Conservation (phyloP, 2,329 filamentous ascomycete species). For the Cytospora paraplurivora region DNA sequence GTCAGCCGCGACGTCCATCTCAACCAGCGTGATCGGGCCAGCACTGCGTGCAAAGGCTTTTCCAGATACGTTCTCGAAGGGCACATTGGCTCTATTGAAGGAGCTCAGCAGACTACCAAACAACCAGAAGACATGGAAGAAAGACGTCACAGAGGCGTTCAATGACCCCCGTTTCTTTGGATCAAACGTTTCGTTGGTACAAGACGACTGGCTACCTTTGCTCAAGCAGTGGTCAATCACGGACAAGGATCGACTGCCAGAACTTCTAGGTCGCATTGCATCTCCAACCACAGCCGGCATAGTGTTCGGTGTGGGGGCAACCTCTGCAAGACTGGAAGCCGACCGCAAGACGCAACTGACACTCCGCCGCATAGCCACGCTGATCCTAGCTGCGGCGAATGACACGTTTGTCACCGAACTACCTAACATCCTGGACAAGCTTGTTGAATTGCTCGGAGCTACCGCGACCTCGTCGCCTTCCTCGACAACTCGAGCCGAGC, state of each 20-base stretch:
- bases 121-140: constrained; percentile 88
- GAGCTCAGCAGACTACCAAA: constrained; percentile 77
- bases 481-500: constrained; percentile 82
- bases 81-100: constrained; percentile 71
- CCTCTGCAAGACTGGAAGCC: constrained; percentile 89
- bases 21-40: constrained; percentile 78
- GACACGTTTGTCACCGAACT: constrained; percentile 83
- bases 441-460: constrained; percentile 83
- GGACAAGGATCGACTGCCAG: constrained; percentile 86
- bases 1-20: constrained; percentile 77
- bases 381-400: constrained; percentile 74
- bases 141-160: constrained; percentile 88
- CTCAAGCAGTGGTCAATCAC: constrained; percentile 80
- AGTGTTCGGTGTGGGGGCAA: constrained; percentile 97
- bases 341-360: constrained; percentile 92
- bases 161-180: constrained; percentile 86
- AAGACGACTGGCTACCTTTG: constrained; percentile 77
- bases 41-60: constrained; percentile 82
- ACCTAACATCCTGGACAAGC: constrained; percentile 72
- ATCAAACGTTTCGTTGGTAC: constrained; percentile 65
- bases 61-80: constrained; percentile 77
- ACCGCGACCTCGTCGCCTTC: constrained; percentile 90
- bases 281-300: constrained; percentile 92
- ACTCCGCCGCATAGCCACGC: constrained; percentile 76
- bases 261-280: constrained; percentile 76